Percentiles rank a stretch among this genome's conserved stretches.
Conservation (phyloP, 306 rosid genomes). For the Castanea mollissima region DNA sequence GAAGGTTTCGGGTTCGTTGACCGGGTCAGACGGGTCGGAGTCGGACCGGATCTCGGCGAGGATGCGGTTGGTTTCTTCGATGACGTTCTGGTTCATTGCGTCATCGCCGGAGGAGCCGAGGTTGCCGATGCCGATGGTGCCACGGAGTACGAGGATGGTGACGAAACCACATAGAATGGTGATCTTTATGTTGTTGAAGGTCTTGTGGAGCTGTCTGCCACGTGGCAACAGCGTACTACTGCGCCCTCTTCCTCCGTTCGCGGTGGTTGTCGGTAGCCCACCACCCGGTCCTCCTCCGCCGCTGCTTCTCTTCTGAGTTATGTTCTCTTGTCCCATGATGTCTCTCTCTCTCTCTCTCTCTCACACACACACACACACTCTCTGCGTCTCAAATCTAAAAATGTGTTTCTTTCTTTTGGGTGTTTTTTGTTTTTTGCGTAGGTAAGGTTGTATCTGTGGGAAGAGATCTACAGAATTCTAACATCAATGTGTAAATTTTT, state of each 20-base stretch:
- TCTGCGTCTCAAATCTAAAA: not conserved
- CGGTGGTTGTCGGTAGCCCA: conserved; percentile 33
- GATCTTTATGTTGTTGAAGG: conserved; percentile 88
- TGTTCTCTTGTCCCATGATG: not conserved
- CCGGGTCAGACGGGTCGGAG: conserved; percentile 68
- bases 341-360: not conserved
- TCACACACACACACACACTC: not conserved
- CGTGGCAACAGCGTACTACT: conserved; percentile 36
- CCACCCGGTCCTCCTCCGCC: not conserved
- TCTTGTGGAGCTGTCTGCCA: conserved; percentile 85
- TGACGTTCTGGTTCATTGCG: conserved; percentile 60
- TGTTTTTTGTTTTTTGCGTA: not conserved
- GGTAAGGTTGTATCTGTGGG: not conserved
- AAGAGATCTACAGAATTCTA: not conserved
- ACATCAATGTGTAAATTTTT: not conserved
- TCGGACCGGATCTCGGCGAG: conserved; percentile 96
- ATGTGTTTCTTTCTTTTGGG: not conserved
- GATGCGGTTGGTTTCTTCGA: conserved; percentile 84
- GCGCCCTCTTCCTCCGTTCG: conserved; percentile 30
- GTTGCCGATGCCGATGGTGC: conserved; percentile 83
- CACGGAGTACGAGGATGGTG: conserved; percentile 92
- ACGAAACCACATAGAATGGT: conserved; percentile 91
- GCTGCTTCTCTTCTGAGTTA: conserved; percentile 2
- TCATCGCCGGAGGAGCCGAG: conserved; percentile 66
- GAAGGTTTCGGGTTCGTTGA: conserved; percentile 34